Conservation (phyloP, 1,139 yeast genomes). For the Debaryomyces robertsiae region DNA sequence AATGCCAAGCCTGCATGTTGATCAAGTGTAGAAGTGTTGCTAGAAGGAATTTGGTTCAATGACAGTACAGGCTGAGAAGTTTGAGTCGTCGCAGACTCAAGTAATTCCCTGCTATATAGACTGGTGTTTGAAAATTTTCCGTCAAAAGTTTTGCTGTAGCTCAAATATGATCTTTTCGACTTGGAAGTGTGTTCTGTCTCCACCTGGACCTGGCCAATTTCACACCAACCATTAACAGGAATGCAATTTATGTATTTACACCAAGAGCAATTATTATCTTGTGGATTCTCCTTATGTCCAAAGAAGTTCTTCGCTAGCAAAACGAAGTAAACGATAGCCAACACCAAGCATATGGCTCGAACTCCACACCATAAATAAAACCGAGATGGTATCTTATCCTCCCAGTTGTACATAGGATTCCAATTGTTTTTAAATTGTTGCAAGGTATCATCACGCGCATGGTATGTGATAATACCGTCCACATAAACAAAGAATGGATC, state of each 20-base stretch:
- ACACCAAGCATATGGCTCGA: conserved; percentile 48
- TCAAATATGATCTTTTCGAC: conserved; percentile 1
- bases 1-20: conserved; percentile 18
- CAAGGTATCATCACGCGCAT: conserved; percentile 37
- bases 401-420: conserved; percentile 41
- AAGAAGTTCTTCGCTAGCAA: conserved; percentile 53
- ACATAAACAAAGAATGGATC: conserved; percentile 57
- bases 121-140: too few species aligned
- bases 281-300: conserved; percentile 39
- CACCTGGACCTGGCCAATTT: conserved; percentile 52
- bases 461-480: conserved; percentile 45
- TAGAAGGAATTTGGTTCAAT: conserved; percentile 5
- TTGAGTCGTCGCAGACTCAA: not conserved
- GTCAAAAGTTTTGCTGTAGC: too few species aligned
- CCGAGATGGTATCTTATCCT: conserved; percentile 35
- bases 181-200: conserved; percentile 13
- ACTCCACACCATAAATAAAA: conserved; percentile 54
- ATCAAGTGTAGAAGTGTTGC: conserved; percentile 9
- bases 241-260: conserved; percentile 73
- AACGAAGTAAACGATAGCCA: conserved; percentile 55
- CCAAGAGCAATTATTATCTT: conserved; percentile 55
- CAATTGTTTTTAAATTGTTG: conserved; percentile 47
- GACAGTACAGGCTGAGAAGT: not conserved
- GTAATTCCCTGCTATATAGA: too few species aligned
- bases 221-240: conserved; percentile 78